phyloP scores from a whole-genome alignment of 169 alveolate genomes.

The Babesia bovis region DNA sequence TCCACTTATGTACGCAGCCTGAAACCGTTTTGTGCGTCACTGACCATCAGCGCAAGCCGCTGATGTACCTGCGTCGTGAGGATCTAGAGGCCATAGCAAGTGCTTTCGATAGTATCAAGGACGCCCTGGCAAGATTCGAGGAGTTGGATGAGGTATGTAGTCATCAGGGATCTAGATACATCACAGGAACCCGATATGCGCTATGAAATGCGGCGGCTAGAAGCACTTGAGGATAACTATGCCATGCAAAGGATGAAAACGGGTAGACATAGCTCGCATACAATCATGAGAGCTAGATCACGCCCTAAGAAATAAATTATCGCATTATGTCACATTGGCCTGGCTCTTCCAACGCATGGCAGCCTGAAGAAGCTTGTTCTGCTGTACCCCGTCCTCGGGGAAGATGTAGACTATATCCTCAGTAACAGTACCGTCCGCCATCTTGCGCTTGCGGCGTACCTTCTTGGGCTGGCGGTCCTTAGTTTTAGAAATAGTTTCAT shows the following conservation, averaged over 20 bases:
- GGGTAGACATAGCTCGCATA: conserved; percentile 74
- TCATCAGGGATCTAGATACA: not conserved
- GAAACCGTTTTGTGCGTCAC: conserved; percentile 73
- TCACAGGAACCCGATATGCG: conserved; percentile 50
- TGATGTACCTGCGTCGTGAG: conserved; percentile 70
- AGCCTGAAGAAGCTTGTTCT: conserved; percentile 63
- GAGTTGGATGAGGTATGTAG: not conserved
- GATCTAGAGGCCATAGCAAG: conserved; percentile 62
- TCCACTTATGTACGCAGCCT: conserved; percentile 2
- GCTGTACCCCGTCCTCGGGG: conserved; percentile 78
- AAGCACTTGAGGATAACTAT: conserved; percentile 31
- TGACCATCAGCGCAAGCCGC: conserved; percentile 69
- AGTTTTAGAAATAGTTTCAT: conserved; percentile 62
- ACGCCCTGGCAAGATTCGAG: conserved; percentile 37
- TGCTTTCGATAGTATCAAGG: conserved; percentile 36
- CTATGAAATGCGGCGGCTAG: conserved; percentile 37
- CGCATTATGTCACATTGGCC: not conserved
- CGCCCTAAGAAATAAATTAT: conserved; percentile 44
- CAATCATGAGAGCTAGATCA: conserved; percentile 64
- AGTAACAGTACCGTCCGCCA: conserved; percentile 66
- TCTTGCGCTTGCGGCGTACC: conserved; percentile 70
- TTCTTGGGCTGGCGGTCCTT: conserved; percentile 71
- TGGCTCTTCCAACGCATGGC: conserved; percentile 58
- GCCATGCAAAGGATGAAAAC: conserved; percentile 77
- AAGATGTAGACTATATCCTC: conserved; percentile 75